phyloP scores from a whole-genome alignment of 352 stramenopile species.

The Discostella stelligera region DNA sequence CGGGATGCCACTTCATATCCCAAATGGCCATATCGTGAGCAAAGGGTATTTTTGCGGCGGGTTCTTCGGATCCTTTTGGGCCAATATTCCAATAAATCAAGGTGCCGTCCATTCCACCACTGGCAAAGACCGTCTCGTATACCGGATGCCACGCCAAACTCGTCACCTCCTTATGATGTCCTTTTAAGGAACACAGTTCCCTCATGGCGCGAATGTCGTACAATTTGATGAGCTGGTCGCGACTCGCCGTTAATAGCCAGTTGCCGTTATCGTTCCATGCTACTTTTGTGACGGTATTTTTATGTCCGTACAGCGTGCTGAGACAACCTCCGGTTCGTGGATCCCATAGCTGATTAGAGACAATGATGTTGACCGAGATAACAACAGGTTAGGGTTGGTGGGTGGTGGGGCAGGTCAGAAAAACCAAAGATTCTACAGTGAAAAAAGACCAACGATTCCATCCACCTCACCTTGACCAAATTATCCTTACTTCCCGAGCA shows the following conservation, averaged over 20 bases:
- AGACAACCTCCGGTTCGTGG: constrained; percentile 86
- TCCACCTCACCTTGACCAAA: constrained; percentile 85
- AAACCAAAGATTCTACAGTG: too few relatives aligned
- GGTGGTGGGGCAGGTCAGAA: too few relatives aligned
- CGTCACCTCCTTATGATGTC: constrained; percentile 94
- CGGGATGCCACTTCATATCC: constrained; percentile 97
- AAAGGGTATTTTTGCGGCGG: constrained; percentile 66
- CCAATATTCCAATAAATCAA: constrained; percentile 96
- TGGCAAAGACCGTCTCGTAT: constrained; percentile 94
- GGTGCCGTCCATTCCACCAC: constrained; percentile 94
- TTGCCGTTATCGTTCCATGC: constrained; percentile 97
- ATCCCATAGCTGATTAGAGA: constrained; percentile 89
- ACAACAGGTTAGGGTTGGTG: background rate
- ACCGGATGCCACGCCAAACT: constrained; percentile 95
- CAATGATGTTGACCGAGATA: background rate
- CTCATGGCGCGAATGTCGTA: constrained; percentile 97
- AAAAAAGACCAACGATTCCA: too few relatives aligned
- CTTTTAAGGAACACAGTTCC: constrained; percentile 88
- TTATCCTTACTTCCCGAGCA: constrained; percentile 95
- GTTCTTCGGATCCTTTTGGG: constrained; percentile 81
- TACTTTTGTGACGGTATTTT: constrained; percentile 97
- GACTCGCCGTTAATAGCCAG: constrained; percentile 93
- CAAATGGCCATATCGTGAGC: constrained; percentile 97
- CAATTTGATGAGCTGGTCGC: constrained; percentile 98
- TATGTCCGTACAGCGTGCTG: constrained; percentile 95